These are phyloP conservation scores for Annulohypoxylon bovei DNA, from an alignment of 495 filamentous ascomycete genomes.

Conservation along the genomic window DNA sequence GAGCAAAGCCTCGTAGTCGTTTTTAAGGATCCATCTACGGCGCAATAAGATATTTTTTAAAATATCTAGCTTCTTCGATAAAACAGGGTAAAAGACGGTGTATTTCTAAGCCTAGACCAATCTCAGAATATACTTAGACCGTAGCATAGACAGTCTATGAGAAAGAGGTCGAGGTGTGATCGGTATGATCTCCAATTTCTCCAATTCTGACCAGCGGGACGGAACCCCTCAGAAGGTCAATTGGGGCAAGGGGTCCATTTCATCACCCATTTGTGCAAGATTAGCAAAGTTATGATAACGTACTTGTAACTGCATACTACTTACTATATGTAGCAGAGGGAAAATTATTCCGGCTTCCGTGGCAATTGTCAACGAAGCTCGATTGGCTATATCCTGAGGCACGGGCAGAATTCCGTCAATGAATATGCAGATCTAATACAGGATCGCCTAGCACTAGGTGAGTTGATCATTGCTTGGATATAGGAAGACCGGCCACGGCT, in stretches of 20 bases:
- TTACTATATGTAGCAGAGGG: conserved; percentile 31
- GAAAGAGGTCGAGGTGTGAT: conserved; percentile 18
- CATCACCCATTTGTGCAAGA: conserved; percentile 22
- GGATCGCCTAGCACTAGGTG: conserved; percentile 12
- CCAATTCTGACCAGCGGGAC: conserved; percentile 41
- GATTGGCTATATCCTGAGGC: conserved; percentile 23
- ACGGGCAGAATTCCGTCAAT: conserved; percentile 20
- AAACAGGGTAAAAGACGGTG: conserved; percentile 39
- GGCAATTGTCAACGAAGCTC: conserved; percentile 13
- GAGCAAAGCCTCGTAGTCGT: conserved; percentile 19
- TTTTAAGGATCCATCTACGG: conserved; percentile 22
- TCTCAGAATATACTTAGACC: conserved; percentile 28
- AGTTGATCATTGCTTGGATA: conserved; percentile 38
- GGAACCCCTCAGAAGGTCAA: conserved; percentile 31
- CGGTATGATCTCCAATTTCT: conserved; percentile 42
- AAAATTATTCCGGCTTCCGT: conserved; percentile 39
- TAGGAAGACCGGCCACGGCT: conserved; percentile 40
- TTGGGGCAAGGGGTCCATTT: conserved; percentile 34
- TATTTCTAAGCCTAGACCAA: conserved; percentile 36
- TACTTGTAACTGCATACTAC: conserved; percentile 24
- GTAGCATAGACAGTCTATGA: neutral
- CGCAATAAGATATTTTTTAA: conserved; percentile 25
- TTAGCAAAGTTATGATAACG: conserved; percentile 26
- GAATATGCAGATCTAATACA: conserved; percentile 34
- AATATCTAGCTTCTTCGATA: conserved; percentile 20